These are phyloP conservation scores for Aspergillus uvarum DNA, from an alignment of 2,329 filamentous ascomycete genomes.

Conservation along the genomic window DNA sequence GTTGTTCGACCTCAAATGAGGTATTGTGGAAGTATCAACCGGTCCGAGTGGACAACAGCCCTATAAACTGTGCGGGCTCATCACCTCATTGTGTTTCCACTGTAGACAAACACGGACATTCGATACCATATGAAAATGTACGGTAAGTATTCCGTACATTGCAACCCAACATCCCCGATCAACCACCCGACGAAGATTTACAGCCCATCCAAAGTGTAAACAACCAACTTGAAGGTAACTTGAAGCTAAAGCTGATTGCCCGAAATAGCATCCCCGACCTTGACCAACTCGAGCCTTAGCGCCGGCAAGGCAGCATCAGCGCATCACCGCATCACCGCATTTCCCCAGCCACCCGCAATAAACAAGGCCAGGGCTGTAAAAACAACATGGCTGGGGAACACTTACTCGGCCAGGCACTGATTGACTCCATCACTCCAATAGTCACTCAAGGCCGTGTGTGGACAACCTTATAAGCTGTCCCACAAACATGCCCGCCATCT, in stretches of 20 bases:
- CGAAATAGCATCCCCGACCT: neutral
- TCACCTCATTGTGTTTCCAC: too few relatives aligned
- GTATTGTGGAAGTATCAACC: neutral
- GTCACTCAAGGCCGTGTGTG: neutral
- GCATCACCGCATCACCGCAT: neutral
- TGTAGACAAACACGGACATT: too few relatives aligned
- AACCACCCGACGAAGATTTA: too few relatives aligned
- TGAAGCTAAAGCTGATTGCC: too few relatives aligned
- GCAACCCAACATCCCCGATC: too few relatives aligned
- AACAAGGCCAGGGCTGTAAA: slow-evolving; percentile 3
- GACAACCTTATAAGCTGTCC: neutral
- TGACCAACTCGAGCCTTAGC: neutral
- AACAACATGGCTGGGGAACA: slow-evolving; percentile 22
- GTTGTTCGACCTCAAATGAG: neutral
- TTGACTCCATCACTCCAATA: slow-evolving; percentile 5
- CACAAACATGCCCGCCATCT: neutral
- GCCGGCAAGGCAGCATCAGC: neutral
- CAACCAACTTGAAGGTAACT: too few relatives aligned
- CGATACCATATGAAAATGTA: too few relatives aligned
- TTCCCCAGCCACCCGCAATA: slow-evolving; percentile 18
- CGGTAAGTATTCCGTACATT: too few relatives aligned
- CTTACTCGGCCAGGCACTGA: neutral
- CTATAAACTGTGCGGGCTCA: too few relatives aligned
- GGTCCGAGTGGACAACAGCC: neutral
- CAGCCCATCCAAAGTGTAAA: too few relatives aligned